Evolutionary conservation across 768 basidiomycete species (phyloP).

Genomic region (Pholiota microspora): DNA sequence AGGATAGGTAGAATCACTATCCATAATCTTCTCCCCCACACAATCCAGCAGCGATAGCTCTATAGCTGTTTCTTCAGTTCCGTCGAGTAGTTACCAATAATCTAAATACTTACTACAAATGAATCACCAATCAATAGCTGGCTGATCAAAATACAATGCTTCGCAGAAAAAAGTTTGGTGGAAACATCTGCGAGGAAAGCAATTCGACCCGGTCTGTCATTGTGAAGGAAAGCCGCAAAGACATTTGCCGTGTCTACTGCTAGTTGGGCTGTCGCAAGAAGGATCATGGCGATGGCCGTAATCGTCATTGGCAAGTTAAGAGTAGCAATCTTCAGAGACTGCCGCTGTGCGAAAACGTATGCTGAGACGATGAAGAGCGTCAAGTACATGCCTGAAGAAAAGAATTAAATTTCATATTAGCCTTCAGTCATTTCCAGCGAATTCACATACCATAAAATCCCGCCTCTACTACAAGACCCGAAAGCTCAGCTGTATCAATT

Average conservation of each 20-base stretch:
- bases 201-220: conserved; percentile 7
- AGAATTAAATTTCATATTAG: neutral
- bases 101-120: conserved; percentile 7
- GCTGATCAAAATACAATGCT: conserved; percentile 10
- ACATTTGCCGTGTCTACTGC: conserved; percentile 12
- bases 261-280: conserved; percentile 9
- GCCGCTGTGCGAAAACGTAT: conserved; percentile 7
- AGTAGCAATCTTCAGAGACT: neutral
- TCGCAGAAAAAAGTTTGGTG: conserved; percentile 11
- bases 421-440: neutral
- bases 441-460: conserved; percentile 4
- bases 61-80: neutral
- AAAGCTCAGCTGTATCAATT: conserved; percentile 10
- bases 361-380: conserved; percentile 7
- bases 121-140: conserved; percentile 11
- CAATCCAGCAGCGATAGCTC: conserved; percentile 13
- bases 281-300: conserved; percentile 11
- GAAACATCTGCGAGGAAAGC: conserved; percentile 4
- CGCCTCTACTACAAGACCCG: conserved; percentile 12
- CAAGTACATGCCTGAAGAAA: conserved; percentile 6
- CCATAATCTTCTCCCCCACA: conserved; percentile 11
- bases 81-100: neutral
- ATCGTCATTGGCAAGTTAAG: conserved; percentile 13
- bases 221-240: conserved; percentile 11
- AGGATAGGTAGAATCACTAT: conserved; percentile 11